Evolutionary conservation across 2,329 filamentous ascomycete genomes (phyloP).

Genomic region (Coniochaeta sp.): DNA sequence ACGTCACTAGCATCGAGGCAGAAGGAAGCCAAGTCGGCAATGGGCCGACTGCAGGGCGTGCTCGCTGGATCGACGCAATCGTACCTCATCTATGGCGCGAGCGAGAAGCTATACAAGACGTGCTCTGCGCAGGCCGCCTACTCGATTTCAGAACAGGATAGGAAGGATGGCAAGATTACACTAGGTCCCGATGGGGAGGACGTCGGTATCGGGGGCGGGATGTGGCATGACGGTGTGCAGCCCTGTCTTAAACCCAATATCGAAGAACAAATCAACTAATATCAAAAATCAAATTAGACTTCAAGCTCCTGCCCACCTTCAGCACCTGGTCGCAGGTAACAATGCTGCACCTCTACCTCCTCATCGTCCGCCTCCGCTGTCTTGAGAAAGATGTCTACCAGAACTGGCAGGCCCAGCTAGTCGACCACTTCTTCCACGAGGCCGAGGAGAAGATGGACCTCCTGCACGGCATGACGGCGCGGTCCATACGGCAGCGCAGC

Average conservation of each 20-base stretch:
- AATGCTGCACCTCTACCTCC: slow-evolving; percentile 91
- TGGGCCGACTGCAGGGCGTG: slow-evolving; percentile 5
- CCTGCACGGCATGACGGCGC: slow-evolving; percentile 62
- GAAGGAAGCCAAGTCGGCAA: neutral
- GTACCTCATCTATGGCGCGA: slow-evolving; percentile 74
- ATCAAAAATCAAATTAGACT: slow-evolving; percentile 40
- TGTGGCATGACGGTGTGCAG: slow-evolving; percentile 73
- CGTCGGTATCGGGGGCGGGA: slow-evolving; percentile 58
- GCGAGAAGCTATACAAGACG: slow-evolving; percentile 69
- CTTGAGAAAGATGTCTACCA: slow-evolving; percentile 62
- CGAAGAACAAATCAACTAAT: neutral
- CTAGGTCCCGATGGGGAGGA: slow-evolving; percentile 75
- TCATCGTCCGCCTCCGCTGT: slow-evolving; percentile 75
- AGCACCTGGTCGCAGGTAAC: slow-evolving; percentile 94
- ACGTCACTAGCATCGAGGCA: neutral
- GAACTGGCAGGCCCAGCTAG: slow-evolving; percentile 80
- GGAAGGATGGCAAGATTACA: slow-evolving; percentile 59
- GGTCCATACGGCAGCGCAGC: slow-evolving; percentile 53
- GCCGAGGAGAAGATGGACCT: slow-evolving; percentile 78
- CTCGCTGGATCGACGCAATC: slow-evolving; percentile 20
- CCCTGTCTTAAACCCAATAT: neutral
- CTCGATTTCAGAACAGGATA: slow-evolving; percentile 58
- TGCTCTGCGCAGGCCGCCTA: slow-evolving; percentile 71
- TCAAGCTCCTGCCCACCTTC: slow-evolving; percentile 78
- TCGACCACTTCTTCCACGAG: slow-evolving; percentile 92